Evolutionary conservation across 192 early-diverging fungal species (phyloP), one percentile per base, ranked within the genome.

Genomic region (Coemansia sp.): DNA sequence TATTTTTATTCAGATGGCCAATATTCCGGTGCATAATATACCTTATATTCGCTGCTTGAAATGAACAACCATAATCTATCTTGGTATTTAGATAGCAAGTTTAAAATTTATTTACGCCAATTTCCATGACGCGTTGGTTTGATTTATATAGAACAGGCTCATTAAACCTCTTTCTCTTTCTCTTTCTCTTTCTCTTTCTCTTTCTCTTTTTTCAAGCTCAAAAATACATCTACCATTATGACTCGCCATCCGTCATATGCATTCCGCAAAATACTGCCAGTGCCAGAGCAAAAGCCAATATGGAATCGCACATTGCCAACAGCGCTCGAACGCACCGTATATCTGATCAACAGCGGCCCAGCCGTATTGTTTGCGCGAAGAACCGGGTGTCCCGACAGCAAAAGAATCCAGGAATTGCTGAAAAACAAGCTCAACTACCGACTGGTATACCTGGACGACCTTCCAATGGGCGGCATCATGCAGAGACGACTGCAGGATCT

Each of bases 401-500:
- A 48, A 8, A 53, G 32, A 24, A 47, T 77, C 3, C 54, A 68
- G 1, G 29, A 50, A 19, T 48, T 77, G 14, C 29, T 34, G 10
- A 25, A 45, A 3, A 42, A 55, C 54, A 34, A 61, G 25, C 19
- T 64, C 1, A 46, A 59, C 4, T 77, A 61, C 16, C 45, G 69
- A 13, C 24, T 68, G 18, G 74, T 77, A 11, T 64, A 77, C 22
- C 42, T 77, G 30, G 69, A 71, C 14, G 58, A 65, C 1, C 9
- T 77, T 4, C 54, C 63, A 3, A 24, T 61, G 22, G 74, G 74
- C 6, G 62, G 56, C 18, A 64, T 65, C 11, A 50, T 77, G 22
- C 74, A 77, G 60, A 65, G 74, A 1, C 64, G 74, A 25, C 51
- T 77, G 1, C 65, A 70, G 36, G 74, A 77, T 55, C 36, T 77